These are phyloP conservation scores for Cutaneotrichosporon daszewskae DNA, from an alignment of 1,284 basidiomycete species.

Conservation along the genomic window DNA sequence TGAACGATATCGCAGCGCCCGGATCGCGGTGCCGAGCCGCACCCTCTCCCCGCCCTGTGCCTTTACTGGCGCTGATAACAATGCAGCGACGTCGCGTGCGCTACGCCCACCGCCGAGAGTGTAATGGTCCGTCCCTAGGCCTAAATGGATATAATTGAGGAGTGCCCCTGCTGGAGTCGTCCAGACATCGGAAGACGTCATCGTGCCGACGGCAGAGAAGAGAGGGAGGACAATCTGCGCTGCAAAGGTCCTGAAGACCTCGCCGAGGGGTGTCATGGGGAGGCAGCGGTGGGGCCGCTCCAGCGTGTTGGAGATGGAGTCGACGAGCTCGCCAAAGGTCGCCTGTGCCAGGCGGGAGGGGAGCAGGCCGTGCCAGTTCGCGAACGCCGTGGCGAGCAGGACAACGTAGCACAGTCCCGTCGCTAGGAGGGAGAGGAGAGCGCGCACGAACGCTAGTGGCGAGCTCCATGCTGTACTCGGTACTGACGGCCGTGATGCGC, in stretches of 20 bases:
- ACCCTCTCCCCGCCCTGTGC: slow-evolving; percentile 25
- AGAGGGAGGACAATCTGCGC: slow-evolving; percentile 57
- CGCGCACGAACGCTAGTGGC: slow-evolving; percentile 34
- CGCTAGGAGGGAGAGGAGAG: slow-evolving; percentile 48
- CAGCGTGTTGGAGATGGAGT: slow-evolving; percentile 11
- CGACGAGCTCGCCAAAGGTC: slow-evolving; percentile 34
- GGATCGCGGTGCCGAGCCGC: slow-evolving; percentile 20
- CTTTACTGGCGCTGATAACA: slow-evolving; percentile 18
- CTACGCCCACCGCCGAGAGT: slow-evolving; percentile 19
- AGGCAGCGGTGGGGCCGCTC: slow-evolving; percentile 14
- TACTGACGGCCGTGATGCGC: slow-evolving; percentile 51
- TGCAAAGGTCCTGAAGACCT: slow-evolving; percentile 55
- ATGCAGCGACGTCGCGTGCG: slow-evolving; percentile 28
- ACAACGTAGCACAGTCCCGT: slow-evolving; percentile 55
- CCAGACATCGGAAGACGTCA: slow-evolving; percentile 35
- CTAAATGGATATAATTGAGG: slow-evolving; percentile 40
- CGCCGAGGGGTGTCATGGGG: slow-evolving; percentile 22
- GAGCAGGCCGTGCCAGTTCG: slow-evolving; percentile 47
- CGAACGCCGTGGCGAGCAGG: slow-evolving; percentile 53
- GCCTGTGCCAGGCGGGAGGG: slow-evolving; percentile 11
- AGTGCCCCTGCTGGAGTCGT: slow-evolving; percentile 23
- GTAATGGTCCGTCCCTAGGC: slow-evolving; percentile 39
- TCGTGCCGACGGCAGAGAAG: slow-evolving; percentile 67
- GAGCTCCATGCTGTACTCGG: slow-evolving; percentile 24
- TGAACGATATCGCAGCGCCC: slow-evolving; percentile 17